Evolutionary conservation across 2,329 filamentous ascomycete species (phyloP).

Genomic region (Phialemonium atrogriseum): DNA sequence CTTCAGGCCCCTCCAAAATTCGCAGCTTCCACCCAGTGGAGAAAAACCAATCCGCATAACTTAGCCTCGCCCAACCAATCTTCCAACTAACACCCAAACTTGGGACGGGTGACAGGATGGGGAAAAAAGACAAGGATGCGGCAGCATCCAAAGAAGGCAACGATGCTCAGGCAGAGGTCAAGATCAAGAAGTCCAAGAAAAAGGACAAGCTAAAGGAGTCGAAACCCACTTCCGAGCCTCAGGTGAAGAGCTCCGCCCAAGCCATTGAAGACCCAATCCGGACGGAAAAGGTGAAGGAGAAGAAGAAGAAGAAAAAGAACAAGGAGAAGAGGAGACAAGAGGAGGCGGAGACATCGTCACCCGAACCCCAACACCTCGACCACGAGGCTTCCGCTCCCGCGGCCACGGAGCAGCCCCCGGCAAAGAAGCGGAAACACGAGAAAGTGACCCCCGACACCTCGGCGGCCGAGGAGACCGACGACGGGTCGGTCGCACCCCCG

Average conservation of each 20-base stretch:
- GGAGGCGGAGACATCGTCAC: background rate
- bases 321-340: conserved; percentile 6
- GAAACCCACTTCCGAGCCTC: background rate
- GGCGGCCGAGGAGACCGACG: background rate
- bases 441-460: background rate
- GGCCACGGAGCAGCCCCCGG: no score
- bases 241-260: background rate
- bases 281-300: conserved; percentile 7
- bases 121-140: conserved; percentile 3
- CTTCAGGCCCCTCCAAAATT: no score
- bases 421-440: background rate
- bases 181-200: conserved; percentile 9
- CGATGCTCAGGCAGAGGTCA: background rate
- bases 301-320: conserved; percentile 7
- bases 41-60: no score
- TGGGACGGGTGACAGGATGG: conserved; percentile 2
- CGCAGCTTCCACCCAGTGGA: no score
- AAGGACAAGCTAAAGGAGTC: conserved; percentile 11
- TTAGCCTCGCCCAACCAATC: background rate
- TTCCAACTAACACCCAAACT: background rate
- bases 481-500: conserved; percentile 16
- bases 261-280: background rate
- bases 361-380: no score
- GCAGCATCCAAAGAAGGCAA: background rate
- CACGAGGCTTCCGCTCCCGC: no score